Conservation (phyloP, 169 alveolate genomes). For the Cyclospora cayetanensis region DNA sequence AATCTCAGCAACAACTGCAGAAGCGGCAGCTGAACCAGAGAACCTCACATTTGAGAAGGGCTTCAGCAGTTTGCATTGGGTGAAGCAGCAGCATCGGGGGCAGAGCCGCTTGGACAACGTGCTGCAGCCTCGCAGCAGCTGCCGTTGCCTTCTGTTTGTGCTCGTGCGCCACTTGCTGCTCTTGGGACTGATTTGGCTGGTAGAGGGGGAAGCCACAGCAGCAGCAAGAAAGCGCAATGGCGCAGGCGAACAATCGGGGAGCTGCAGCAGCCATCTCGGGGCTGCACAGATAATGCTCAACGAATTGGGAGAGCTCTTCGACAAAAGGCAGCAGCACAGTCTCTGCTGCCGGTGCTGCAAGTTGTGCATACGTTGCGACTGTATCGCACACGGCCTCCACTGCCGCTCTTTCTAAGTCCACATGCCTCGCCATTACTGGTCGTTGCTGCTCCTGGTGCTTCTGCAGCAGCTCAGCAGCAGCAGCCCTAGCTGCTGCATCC, state of each 20-base stretch:
- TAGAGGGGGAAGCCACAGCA: background rate
- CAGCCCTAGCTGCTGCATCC: background rate
- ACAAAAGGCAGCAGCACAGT: background rate
- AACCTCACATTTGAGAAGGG: background rate
- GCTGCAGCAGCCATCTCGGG: slow-evolving; percentile 19
- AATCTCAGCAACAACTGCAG: background rate
- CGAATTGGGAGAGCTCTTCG: background rate
- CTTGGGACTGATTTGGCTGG: background rate
- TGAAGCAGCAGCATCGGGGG: slow-evolving; percentile 32
- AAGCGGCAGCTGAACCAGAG: background rate
- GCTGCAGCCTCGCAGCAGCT: slow-evolving; percentile 33
- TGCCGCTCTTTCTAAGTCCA: slow-evolving; percentile 1
- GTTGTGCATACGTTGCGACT: slow-evolving; percentile 23
- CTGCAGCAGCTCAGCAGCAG: background rate
- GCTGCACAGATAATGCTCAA: background rate
- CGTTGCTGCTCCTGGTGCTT: background rate
- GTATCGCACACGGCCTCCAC: slow-evolving; percentile 12
- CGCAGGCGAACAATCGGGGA: background rate
- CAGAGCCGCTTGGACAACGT: background rate
- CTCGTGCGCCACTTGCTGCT: background rate
- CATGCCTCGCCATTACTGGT: background rate
- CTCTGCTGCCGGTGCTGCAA: background rate
- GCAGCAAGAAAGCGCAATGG: slow-evolving; percentile 3
- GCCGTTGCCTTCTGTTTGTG: slow-evolving; percentile 16
- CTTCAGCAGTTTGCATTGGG: background rate